Conservation (phyloP, 2,329 filamentous ascomycete species). For the Ophiobolus disseminans region DNA sequence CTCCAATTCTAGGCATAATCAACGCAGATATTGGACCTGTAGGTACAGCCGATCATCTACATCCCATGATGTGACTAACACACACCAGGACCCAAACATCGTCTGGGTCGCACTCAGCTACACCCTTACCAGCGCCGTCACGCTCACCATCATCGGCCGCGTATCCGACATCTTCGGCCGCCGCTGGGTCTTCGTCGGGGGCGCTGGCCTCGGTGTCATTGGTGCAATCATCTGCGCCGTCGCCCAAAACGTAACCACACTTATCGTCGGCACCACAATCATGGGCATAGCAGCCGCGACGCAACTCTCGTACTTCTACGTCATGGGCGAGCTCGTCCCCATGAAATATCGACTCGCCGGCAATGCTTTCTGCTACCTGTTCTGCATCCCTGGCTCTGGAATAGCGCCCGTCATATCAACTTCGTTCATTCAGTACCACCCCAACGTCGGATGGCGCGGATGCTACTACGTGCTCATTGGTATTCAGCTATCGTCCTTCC, state of each 20-base stretch:
- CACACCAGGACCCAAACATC: conserved; percentile 1
- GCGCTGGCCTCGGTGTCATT: conserved; percentile 32
- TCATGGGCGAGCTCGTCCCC: conserved; percentile 28
- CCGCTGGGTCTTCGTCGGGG: conserved; percentile 41
- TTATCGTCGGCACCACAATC: conserved; percentile 9
- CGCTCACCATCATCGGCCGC: conserved; percentile 12
- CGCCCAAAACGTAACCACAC: conserved; percentile 15
- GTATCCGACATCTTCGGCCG: conserved; percentile 28
- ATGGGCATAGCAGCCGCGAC: conserved; percentile 14
- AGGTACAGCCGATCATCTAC: too few relatives aligned
- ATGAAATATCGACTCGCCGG: conserved; percentile 32
- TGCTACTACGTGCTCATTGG: conserved; percentile 29
- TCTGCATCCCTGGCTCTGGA: conserved; percentile 18
- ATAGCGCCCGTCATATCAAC: conserved; percentile 22
- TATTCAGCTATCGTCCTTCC: conserved; percentile 20
- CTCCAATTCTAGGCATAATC: conserved; percentile 18
- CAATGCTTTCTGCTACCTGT: conserved; percentile 21
- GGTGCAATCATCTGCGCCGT: conserved; percentile 21
- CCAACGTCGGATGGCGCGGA: conserved; percentile 26
- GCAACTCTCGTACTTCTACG: conserved; percentile 25
- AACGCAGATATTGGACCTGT: conserved; percentile 23
- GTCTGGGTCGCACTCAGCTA: conserved; percentile 16
- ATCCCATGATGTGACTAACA: conserved; percentile 7
- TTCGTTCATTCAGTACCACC: conserved; percentile 20
- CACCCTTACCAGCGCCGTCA: conserved; percentile 9